Conservation (phyloP, 257 asterid genomes). For the Solanum sparsipilum region DNA sequence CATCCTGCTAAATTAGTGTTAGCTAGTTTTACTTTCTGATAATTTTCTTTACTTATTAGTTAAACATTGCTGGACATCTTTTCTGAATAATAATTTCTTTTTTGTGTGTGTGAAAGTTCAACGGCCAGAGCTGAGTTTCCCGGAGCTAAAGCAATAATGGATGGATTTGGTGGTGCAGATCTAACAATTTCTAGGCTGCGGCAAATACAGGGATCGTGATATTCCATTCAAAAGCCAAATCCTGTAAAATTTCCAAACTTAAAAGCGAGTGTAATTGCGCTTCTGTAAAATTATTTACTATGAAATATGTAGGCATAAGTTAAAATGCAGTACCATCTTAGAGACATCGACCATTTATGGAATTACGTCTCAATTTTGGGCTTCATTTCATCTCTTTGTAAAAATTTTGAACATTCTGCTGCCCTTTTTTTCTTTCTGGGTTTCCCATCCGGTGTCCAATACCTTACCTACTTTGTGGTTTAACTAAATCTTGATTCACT, state of each 20-base stretch:
- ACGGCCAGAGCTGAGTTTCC: slow-evolving; percentile 81
- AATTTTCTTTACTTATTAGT: neutral
- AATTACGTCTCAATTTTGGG: neutral
- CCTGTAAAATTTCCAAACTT: neutral
- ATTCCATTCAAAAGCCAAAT: neutral
- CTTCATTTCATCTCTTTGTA: neutral
- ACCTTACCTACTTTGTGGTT: neutral
- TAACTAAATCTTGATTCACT: neutral
- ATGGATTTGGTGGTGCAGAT: slow-evolving; percentile 88
- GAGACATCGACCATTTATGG: neutral
- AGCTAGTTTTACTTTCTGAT: neutral
- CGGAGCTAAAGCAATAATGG: slow-evolving; percentile 55
- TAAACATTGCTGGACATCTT: neutral
- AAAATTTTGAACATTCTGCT: neutral
- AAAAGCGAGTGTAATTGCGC: neutral
- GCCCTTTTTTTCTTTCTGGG: neutral
- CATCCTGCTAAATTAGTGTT: neutral
- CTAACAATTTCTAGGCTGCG: slow-evolving; percentile 48
- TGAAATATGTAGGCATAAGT: neutral
- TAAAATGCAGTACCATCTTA: neutral
- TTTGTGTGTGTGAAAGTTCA: slow-evolving; percentile 27
- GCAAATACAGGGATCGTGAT: slow-evolving; percentile 21
- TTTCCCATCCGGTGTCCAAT: neutral
- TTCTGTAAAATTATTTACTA: neutral
- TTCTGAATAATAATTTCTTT: neutral